A percentile compares a stretch with the other conserved stretches of the same genome.
phyloP scores from a whole-genome alignment of 176 grass and related monocot genomes.

The Chloris gayana region DNA sequence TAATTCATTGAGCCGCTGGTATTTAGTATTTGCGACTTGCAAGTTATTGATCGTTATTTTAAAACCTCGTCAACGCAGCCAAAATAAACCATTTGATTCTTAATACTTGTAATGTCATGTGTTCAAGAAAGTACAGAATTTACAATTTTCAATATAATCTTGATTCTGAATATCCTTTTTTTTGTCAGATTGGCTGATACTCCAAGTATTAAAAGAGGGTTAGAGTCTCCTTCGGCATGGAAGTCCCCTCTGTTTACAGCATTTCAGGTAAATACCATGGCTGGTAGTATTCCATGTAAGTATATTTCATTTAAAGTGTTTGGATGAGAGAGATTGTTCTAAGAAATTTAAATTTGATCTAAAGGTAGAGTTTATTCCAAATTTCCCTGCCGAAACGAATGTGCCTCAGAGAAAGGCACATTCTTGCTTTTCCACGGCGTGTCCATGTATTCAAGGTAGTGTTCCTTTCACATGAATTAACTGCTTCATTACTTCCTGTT shows the following conservation, averaged over 20 bases:
- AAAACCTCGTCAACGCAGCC: neutral
- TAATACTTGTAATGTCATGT: neutral
- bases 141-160: conserved; percentile 5
- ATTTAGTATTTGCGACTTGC: neutral
- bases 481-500: conserved; percentile 12
- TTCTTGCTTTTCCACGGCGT: conserved; percentile 11
- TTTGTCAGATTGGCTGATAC: conserved; percentile 78
- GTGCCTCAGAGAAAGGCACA: conserved; percentile 6
- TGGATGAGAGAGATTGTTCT: neutral
- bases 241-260: conserved; percentile 79
- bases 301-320: neutral
- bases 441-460: neutral
- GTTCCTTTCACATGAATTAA: conserved; percentile 6
- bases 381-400: neutral
- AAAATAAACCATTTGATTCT: conserved; percentile 15
- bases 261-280: conserved; percentile 58
- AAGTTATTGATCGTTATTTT: neutral
- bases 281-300: conserved; percentile 45
- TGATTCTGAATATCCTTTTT: conserved; percentile 20
- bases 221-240: conserved; percentile 98
- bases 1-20: neutral
- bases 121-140: conserved; percentile 13
- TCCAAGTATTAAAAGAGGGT: conserved; percentile 78
- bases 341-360: conserved; percentile 7
- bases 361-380: neutral